Percentiles rank a stretch among this genome's conserved stretches.
Evolutionary conservation across 163 green algal genomes (phyloP).

Genomic region (Chloroidium sp.): DNA sequence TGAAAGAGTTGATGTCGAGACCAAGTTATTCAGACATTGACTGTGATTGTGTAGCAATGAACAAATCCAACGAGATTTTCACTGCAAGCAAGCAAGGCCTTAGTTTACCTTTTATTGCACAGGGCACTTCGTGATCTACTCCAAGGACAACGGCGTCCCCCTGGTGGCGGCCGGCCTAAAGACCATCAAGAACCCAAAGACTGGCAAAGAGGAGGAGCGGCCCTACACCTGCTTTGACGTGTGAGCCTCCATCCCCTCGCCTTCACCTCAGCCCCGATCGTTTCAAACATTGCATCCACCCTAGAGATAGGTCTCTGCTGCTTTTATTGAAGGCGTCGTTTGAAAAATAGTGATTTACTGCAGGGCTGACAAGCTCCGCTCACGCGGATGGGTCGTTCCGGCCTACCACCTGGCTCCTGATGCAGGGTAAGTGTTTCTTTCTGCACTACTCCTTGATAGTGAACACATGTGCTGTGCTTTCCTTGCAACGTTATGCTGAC

Average conservation of each 20-base stretch:
- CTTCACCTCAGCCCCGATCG: too few relatives aligned
- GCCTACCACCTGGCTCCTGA: background rate
- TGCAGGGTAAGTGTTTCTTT: background rate
- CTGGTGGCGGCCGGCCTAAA: background rate
- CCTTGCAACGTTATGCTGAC: background rate
- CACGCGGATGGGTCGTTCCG: background rate
- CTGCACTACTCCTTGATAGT: background rate
- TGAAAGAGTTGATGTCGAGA: too few relatives aligned
- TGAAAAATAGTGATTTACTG: background rate
- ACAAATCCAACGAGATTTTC: too few relatives aligned
- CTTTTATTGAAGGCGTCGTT: too few relatives aligned
- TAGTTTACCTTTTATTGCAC: too few relatives aligned
- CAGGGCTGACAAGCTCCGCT: background rate
- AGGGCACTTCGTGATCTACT: background rate
- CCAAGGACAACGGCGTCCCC: background rate
- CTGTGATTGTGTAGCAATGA: too few relatives aligned
- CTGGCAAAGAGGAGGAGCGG: background rate
- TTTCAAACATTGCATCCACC: too few relatives aligned
- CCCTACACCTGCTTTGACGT: conserved; percentile 1
- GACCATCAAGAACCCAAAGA: background rate
- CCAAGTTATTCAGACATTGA: too few relatives aligned
- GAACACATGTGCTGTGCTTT: background rate
- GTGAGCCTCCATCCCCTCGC: background rate
- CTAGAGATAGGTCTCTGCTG: too few relatives aligned
- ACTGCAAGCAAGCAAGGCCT: too few relatives aligned